These are phyloP conservation scores for Saccharomyces pastorianus DNA, from an alignment of 1,139 yeast species.

Conservation along the genomic window DNA sequence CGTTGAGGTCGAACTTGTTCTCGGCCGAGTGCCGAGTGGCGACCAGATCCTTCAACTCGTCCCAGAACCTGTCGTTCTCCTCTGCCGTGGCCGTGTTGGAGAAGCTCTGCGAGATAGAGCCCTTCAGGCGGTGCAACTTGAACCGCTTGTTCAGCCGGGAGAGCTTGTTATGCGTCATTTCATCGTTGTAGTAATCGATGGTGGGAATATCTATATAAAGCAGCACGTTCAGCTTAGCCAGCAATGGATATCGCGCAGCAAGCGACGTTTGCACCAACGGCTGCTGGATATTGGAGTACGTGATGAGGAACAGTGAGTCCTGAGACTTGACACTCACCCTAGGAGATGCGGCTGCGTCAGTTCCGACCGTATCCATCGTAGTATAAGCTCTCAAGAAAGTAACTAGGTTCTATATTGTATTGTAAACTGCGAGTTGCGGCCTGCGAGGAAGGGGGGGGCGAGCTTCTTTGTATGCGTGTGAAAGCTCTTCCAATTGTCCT, in stretches of 20 bases:
- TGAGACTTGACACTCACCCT: slow-evolving; percentile 26
- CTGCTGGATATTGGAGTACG: slow-evolving; percentile 21
- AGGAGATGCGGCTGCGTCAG: slow-evolving; percentile 10
- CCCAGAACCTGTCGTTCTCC: slow-evolving; percentile 22
- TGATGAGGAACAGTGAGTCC: slow-evolving; percentile 25
- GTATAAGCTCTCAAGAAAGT: not conserved
- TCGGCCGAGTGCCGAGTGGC: slow-evolving; percentile 1
- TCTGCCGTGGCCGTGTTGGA: slow-evolving; percentile 9
- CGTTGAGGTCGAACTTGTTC: not conserved
- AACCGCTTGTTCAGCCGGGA: slow-evolving; percentile 26
- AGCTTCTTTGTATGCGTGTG: not conserved
- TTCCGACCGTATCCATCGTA: not conserved
- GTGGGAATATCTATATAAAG: slow-evolving; percentile 31
- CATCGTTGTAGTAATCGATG: slow-evolving; percentile 31
- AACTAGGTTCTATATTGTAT: no score
- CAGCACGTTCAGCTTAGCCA: slow-evolving; percentile 17
- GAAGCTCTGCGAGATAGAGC: slow-evolving; percentile 21
- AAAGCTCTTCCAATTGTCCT: not conserved
- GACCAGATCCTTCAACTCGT: slow-evolving; percentile 1
- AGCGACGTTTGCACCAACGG: not conserved
- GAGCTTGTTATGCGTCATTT: slow-evolving; percentile 22
- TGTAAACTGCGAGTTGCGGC: not conserved
- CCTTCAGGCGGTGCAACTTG: slow-evolving; percentile 24
- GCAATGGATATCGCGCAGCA: not conserved
- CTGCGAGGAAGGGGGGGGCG: not conserved